Evolutionary conservation across 108 stramenopile genomes (phyloP).

Genomic region (Fragilaria crotonensis): DNA sequence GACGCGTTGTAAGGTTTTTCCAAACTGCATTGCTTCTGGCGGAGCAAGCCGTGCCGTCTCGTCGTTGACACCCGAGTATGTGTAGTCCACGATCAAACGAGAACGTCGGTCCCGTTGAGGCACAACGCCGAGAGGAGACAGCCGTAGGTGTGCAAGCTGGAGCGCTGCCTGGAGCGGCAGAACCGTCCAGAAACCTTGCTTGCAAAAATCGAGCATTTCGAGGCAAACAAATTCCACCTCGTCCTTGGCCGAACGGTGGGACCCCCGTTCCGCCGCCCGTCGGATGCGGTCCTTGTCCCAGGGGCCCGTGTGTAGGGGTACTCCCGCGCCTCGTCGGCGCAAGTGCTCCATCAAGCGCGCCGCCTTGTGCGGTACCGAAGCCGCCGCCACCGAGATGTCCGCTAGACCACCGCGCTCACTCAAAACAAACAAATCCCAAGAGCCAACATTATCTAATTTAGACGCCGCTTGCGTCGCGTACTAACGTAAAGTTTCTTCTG

Average conservation of each 20-base stretch:
- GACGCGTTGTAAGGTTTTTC: slow-evolving; percentile 12
- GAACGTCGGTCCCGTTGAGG: slow-evolving; percentile 26
- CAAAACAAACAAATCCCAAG: no score
- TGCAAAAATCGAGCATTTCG: background rate
- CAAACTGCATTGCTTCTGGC: slow-evolving; percentile 20
- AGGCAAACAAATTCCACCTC: background rate
- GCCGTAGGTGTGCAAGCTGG: background rate
- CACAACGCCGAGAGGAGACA: slow-evolving; percentile 22
- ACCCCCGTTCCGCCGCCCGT: slow-evolving; percentile 10
- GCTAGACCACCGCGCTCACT: no score
- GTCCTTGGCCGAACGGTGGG: slow-evolving; percentile 12
- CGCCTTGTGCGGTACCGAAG: no score
- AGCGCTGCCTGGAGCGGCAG: background rate
- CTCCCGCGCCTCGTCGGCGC: slow-evolving; percentile 8
- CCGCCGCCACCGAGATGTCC: no score
- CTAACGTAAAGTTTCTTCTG: no score
- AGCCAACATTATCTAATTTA: no score
- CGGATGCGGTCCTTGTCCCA: slow-evolving; percentile 10
- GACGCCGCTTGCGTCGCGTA: no score
- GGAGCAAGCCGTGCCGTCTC: slow-evolving; percentile 9
- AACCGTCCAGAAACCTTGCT: background rate
- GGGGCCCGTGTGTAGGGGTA: background rate
- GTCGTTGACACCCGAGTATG: slow-evolving; percentile 11
- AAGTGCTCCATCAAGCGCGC: no score
- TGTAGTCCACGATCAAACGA: slow-evolving; percentile 20